Evolutionary conservation across 805 yeast genomes (phyloP), one percentile per base, ranked within the genome.

Genomic region (Ogataea glucozyma): DNA sequence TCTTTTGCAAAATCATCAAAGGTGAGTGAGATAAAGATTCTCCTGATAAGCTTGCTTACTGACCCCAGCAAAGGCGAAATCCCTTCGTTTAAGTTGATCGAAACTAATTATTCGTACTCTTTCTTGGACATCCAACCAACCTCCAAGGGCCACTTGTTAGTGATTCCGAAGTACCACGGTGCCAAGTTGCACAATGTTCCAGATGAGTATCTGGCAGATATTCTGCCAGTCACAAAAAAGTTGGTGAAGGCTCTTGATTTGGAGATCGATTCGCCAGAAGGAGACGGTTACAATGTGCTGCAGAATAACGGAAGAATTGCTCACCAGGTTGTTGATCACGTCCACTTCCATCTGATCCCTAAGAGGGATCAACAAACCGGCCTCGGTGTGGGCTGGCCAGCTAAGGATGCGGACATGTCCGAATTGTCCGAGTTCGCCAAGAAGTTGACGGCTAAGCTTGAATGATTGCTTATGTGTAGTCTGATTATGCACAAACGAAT

Each of bases 251-350:
- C 85, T 5, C 70, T 87, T 48, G 83, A 77, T 3, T 72, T 83
- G 50, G 84, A 78, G 51, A 68, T 70, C 34, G 84, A 83, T 46
- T 78, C 85, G 27, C 75, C 78, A 12, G 73, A 74, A 4, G 88
- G 88, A 14, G 73, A 67, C 38, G 95, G 96, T 33, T 91, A 91
- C 75, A 91, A 91, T 61, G 63, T 91, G 16, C 71, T 91, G 52
- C 98, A 90, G 66, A 93, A 91, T 73, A 93, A 91, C 56, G 98
- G 98, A 38, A 70, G 87, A 61, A 82, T 90, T 59, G 99, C 98
- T 10, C 98, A 93, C 62, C 99, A 91, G 70, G 84, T 76, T 43
- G 98, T 93, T 44, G 93, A 86, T 54, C 99, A 91, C 63, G 97
- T 93, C 45, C 99, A 91, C 65, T 86, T 93, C 77, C 99, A 91